A percentile compares a stretch with the other conserved stretches of the same genome.
Evolutionary conservation across 371 early-diverging fungal genomes (phyloP).

Genomic region (Syncephalis plumigaleata): DNA sequence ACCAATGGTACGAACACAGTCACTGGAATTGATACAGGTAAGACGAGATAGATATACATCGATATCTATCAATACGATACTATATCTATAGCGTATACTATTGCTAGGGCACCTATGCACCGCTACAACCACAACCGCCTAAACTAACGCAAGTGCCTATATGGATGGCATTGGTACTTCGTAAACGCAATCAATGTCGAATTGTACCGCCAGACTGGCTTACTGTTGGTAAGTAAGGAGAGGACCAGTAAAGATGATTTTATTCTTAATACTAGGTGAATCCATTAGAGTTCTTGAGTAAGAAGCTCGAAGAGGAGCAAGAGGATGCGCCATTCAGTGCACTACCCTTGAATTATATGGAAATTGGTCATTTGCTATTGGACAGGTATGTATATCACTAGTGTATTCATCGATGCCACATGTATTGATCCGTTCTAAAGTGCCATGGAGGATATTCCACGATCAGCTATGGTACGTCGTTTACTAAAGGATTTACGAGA

Average conservation of each 20-base stretch:
- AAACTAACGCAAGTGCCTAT: slow-evolving; percentile 49
- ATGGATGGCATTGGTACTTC: slow-evolving; percentile 78
- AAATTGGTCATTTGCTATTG: slow-evolving; percentile 54
- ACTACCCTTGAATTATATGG: slow-evolving; percentile 68
- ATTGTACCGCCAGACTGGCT: slow-evolving; percentile 81
- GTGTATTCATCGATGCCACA: too few relatives aligned
- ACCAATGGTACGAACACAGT: slow-evolving; percentile 37
- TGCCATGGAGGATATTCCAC: slow-evolving; percentile 64
- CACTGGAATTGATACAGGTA: slow-evolving; percentile 47
- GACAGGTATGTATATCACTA: slow-evolving; percentile 27
- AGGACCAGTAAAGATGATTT: slow-evolving; percentile 6
- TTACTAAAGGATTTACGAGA: slow-evolving; percentile 72
- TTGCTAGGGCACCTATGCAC: slow-evolving; percentile 44
- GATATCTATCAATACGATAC: background rate
- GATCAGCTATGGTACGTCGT: slow-evolving; percentile 43
- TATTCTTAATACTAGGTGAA: background rate
- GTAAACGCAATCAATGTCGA: slow-evolving; percentile 56
- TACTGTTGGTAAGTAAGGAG: slow-evolving; percentile 21
- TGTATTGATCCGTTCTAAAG: slow-evolving; percentile 11
- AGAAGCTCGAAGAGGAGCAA: slow-evolving; percentile 36
- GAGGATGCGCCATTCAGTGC: slow-evolving; percentile 38
- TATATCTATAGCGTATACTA: background rate
- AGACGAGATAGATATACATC: background rate
- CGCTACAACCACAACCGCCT: slow-evolving; percentile 49
- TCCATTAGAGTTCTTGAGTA: slow-evolving; percentile 30